phyloP scores from a whole-genome alignment of 768 basidiomycete species.

The Phanerodontia chrysosporium region DNA sequence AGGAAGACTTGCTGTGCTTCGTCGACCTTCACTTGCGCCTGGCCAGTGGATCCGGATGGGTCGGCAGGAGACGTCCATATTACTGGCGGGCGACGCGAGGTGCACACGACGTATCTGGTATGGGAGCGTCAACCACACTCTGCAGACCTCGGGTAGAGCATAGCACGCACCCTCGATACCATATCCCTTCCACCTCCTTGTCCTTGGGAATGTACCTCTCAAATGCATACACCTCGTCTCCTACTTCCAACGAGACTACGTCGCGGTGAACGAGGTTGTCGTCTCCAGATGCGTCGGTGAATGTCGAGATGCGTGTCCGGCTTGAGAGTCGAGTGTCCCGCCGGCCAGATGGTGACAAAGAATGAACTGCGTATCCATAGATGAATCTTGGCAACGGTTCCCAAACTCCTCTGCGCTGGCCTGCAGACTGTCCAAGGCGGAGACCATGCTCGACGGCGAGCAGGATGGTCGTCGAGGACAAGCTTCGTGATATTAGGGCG shows the following conservation, averaged over 20 bases:
- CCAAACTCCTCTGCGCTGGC: conserved; percentile 42
- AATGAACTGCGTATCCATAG: conserved; percentile 90
- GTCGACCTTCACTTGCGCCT: conserved; percentile 56
- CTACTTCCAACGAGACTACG: conserved; percentile 85
- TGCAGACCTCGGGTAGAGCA: neutral
- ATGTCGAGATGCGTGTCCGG: conserved; percentile 52
- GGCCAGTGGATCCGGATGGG: conserved; percentile 42
- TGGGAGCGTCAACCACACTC: neutral
- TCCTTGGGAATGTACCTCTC: conserved; percentile 78
- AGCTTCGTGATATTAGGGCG: neutral
- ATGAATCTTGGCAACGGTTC: conserved; percentile 69
- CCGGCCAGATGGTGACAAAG: conserved; percentile 63
- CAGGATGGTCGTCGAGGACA: neutral
- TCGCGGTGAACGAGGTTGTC: conserved; percentile 66
- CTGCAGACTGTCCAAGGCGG: conserved; percentile 1
- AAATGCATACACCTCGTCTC: conserved; percentile 96
- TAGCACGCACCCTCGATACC: conserved; percentile 88
- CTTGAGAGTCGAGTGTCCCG: conserved; percentile 64
- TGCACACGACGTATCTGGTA: conserved; percentile 79
- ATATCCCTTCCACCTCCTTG: conserved; percentile 74
- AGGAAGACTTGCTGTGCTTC: conserved; percentile 87
- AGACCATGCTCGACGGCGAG: conserved; percentile 7
- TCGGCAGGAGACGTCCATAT: conserved; percentile 60
- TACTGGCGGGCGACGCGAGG: conserved; percentile 68
- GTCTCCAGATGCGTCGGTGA: conserved; percentile 56